Percentiles rank a stretch among this genome's conserved stretches.
phyloP scores from a whole-genome alignment of 2,329 filamentous ascomycete genomes.

The Ophiocordyceps unilateralis region DNA sequence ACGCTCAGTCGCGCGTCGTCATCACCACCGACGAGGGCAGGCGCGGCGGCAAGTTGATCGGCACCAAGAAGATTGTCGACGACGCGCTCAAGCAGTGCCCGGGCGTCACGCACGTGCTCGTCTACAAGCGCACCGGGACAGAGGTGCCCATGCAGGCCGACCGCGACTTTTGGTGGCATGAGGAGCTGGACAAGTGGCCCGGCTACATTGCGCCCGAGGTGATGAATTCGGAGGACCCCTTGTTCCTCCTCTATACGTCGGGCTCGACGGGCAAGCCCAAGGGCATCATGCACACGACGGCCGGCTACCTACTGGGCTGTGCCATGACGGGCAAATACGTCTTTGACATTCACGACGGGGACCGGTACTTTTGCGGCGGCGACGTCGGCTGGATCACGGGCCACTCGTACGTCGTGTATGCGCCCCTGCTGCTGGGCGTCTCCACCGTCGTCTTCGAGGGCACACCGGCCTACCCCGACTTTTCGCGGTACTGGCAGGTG shows the following conservation, averaged over 20 bases:
- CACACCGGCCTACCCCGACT: slow-evolving; percentile 92
- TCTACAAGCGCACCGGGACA: slow-evolving; percentile 88
- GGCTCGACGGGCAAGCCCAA: slow-evolving; percentile 98
- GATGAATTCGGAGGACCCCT: slow-evolving; percentile 85
- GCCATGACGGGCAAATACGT: slow-evolving; percentile 95
- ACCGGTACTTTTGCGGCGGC: slow-evolving; percentile 93
- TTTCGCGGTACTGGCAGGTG: slow-evolving; percentile 97
- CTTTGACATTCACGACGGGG: slow-evolving; percentile 89
- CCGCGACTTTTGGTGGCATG: slow-evolving; percentile 95
- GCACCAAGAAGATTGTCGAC: slow-evolving; percentile 98
- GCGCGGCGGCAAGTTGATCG: slow-evolving; percentile 91
- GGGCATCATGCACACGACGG: slow-evolving; percentile 96
- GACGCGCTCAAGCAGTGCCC: slow-evolving; percentile 94
- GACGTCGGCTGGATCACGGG: slow-evolving; percentile 99
- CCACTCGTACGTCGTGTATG: slow-evolving; percentile 96
- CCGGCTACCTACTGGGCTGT: slow-evolving; percentile 83
- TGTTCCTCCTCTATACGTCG: slow-evolving; percentile 96
- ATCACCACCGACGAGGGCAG: slow-evolving; percentile 97
- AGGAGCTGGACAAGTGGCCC: slow-evolving; percentile 95
- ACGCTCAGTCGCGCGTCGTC: slow-evolving; percentile 80
- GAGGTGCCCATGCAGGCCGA: slow-evolving; percentile 82
- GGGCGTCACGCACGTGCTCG: slow-evolving; percentile 66
- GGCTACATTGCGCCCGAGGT: slow-evolving; percentile 76
- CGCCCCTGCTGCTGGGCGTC: slow-evolving; percentile 80
- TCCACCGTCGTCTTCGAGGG: slow-evolving; percentile 96